Conservation (phyloP, 176 grass and related monocot species). For the Oryza rufipogon region DNA sequence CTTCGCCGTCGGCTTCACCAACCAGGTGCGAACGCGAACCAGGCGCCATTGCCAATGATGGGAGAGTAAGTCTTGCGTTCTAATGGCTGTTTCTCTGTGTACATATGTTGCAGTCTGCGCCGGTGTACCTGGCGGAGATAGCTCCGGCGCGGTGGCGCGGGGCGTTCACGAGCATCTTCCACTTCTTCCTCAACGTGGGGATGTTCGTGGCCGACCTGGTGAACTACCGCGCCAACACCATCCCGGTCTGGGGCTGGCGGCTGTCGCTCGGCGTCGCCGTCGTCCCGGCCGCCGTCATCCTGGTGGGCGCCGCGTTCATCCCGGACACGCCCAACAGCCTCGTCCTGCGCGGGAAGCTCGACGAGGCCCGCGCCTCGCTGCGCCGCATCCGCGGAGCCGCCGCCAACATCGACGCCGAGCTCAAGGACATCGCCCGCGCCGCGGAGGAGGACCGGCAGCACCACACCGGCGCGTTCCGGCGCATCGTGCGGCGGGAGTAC, state of each 20-base stretch:
- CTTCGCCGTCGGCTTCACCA: constrained; percentile 89
- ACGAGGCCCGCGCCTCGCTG: constrained; percentile 42
- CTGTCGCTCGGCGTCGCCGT: constrained; percentile 49
- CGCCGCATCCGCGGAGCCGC: constrained; percentile 34
- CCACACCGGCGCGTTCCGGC: constrained; percentile 30
- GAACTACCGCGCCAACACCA: constrained; percentile 54
- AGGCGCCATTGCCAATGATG: no score
- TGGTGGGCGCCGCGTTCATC: constrained; percentile 38
- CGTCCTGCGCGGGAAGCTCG: constrained; percentile 27
- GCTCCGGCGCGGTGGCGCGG: constrained; percentile 56
- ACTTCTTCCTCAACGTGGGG: constrained; percentile 47
- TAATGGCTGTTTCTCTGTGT: background rate
- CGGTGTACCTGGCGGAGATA: constrained; percentile 61
- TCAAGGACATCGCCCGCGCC: constrained; percentile 49
- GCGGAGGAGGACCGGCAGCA: constrained; percentile 31
- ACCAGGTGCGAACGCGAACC: constrained; percentile 52
- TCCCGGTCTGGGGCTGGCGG: constrained; percentile 47
- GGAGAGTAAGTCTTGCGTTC: background rate
- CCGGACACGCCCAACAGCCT: constrained; percentile 61
- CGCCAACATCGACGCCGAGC: constrained; percentile 30
- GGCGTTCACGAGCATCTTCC: constrained; percentile 54
- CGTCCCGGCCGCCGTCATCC: constrained; percentile 41
- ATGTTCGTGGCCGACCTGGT: constrained; percentile 47
- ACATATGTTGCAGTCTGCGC: background rate
- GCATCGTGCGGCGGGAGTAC: constrained; percentile 43